phyloP scores from a whole-genome alignment of 1,139 yeast species.

The Geotrichum histeridarum region DNA sequence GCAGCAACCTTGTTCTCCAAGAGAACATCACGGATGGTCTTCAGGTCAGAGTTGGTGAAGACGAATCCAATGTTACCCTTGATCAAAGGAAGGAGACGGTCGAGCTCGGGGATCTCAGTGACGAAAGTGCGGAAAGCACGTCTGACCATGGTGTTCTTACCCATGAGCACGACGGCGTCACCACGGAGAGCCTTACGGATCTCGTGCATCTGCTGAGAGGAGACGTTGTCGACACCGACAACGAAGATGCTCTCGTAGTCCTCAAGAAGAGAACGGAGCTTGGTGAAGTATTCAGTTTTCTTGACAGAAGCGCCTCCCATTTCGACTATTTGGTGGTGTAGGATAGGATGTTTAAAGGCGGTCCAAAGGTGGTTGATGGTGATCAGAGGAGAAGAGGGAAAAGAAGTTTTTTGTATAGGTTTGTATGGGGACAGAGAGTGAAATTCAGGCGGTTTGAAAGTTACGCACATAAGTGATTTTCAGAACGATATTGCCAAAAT shows the following conservation, averaged over 20 bases:
- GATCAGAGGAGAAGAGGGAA: background rate
- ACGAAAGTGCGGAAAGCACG: constrained; percentile 98
- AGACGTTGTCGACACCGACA: constrained; percentile 99
- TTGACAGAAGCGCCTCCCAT: constrained; percentile 99
- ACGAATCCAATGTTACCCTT: constrained; percentile 99
- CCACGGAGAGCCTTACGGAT: constrained; percentile 96
- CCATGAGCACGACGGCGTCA: constrained; percentile 94
- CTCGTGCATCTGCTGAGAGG: constrained; percentile 99
- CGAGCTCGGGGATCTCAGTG: constrained; percentile 89
- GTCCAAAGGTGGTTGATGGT: constrained; percentile 10
- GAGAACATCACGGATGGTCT: constrained; percentile 82
- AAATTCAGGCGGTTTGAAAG: background rate
- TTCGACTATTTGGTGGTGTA: constrained; percentile 68
- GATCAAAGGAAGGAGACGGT: constrained; percentile 89
- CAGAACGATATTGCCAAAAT: no score
- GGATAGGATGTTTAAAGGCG: constrained; percentile 96
- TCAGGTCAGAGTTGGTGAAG: constrained; percentile 95
- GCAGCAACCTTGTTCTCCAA: constrained; percentile 96
- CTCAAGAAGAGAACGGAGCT: constrained; percentile 90
- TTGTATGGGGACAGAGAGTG: background rate
- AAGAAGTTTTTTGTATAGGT: background rate
- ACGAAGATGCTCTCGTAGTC: constrained; percentile 97
- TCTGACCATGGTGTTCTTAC: constrained; percentile 99
- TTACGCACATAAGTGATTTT: background rate
- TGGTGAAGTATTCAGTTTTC: constrained; percentile 90